Evolutionary conservation across 495 filamentous ascomycete genomes (phyloP).

Genomic region (Talaromyces wortmannii): DNA sequence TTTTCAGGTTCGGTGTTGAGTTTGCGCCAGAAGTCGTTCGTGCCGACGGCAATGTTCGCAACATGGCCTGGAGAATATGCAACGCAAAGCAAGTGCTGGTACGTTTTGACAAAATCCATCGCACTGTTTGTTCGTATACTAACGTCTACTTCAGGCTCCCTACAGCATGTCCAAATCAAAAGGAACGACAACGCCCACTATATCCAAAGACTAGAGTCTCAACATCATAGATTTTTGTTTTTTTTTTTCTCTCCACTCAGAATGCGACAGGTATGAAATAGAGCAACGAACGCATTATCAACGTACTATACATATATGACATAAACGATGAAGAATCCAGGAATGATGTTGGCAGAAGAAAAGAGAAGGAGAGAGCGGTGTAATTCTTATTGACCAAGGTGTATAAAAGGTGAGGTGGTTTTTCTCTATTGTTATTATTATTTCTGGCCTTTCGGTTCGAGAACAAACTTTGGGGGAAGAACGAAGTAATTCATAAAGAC

Average conservation of each 20-base stretch:
- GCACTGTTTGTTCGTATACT: background rate
- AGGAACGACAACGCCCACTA: conserved; percentile 34
- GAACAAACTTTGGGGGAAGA: too few relatives aligned
- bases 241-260: too few relatives aligned
- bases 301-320: background rate
- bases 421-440: too few relatives aligned
- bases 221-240: background rate
- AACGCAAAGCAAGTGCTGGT: conserved; percentile 93
- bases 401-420: too few relatives aligned
- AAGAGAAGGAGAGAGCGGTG: background rate
- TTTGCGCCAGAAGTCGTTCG: conserved; percentile 88
- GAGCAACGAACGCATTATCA: background rate
- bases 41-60: conserved; percentile 85
- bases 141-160: conserved; percentile 24
- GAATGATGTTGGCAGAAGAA: background rate
- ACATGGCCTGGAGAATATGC: conserved; percentile 90
- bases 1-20: conserved; percentile 77
- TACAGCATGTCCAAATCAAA: conserved; percentile 41
- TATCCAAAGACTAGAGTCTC: conserved; percentile 13
- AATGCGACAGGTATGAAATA: background rate
- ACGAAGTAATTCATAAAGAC: too few relatives aligned
- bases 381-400: background rate
- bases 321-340: background rate
- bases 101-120: conserved; percentile 26
- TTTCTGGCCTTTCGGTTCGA: too few relatives aligned